Evolutionary conservation across 2,329 filamentous ascomycete species (phyloP).

Genomic region (Exophiala oligosperma): DNA sequence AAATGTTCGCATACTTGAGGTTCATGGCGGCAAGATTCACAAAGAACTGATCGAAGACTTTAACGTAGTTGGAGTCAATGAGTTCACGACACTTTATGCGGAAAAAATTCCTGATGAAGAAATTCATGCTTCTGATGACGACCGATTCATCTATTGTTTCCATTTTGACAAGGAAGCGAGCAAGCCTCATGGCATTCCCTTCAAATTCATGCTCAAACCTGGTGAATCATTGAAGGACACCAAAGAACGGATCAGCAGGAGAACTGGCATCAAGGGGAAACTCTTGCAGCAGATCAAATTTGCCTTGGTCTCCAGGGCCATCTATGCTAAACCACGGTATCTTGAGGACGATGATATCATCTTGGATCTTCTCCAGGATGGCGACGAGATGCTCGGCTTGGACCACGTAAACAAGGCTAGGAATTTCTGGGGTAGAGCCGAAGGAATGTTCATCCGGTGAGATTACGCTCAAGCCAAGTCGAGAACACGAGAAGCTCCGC

Average conservation of each 20-base stretch:
- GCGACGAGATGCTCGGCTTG: conserved; percentile 68
- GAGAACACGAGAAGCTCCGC: too few species aligned
- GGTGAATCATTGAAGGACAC: conserved; percentile 87
- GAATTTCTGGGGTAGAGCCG: conserved; percentile 59
- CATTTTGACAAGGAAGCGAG: conserved; percentile 90
- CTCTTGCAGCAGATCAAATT: conserved; percentile 99
- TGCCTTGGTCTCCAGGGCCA: conserved; percentile 69
- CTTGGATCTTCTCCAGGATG: conserved; percentile 65
- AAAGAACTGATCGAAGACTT: conserved; percentile 71
- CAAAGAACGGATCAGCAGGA: conserved; percentile 88
- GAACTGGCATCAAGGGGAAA: conserved; percentile 95
- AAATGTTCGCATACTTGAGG: conserved; percentile 78
- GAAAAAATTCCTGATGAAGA: conserved; percentile 77
- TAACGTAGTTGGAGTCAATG: conserved; percentile 77
- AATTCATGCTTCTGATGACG: conserved; percentile 59
- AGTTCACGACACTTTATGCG: conserved; percentile 79
- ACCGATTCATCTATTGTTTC: conserved; percentile 74
- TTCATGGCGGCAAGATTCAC: conserved; percentile 78
- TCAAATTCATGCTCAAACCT: conserved; percentile 82
- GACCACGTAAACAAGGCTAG: conserved; percentile 64
- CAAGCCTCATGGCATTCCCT: conserved; percentile 84
- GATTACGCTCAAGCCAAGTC: not conserved
- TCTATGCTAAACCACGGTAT: conserved; percentile 77
- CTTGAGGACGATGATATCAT: conserved; percentile 69
- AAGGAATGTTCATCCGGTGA: conserved; percentile 60